Conservation (phyloP, 2,329 filamentous ascomycete genomes). For the Diaporthe vaccinii region DNA sequence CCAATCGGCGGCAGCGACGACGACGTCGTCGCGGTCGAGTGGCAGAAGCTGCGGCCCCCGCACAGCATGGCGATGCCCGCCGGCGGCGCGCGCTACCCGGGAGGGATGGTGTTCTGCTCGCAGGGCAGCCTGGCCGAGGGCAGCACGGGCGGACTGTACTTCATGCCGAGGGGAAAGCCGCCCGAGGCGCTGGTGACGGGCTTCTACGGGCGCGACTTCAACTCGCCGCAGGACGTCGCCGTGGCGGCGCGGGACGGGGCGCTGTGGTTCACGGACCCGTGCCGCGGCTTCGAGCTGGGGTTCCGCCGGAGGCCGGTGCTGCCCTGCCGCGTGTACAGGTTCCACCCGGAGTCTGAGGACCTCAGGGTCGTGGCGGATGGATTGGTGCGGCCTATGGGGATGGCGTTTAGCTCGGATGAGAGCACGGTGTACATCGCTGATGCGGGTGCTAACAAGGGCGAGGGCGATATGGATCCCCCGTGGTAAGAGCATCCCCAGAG, state of each 20-base stretch:
- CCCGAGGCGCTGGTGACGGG: conserved; percentile 55
- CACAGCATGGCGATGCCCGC: conserved; percentile 67
- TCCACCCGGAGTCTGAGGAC: conserved; percentile 55
- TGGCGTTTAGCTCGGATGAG: conserved; percentile 55
- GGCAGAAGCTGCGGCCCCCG: conserved; percentile 59
- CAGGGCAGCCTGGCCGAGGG: conserved; percentile 43
- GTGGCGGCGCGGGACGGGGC: conserved; percentile 52
- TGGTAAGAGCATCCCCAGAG: conserved; percentile 43
- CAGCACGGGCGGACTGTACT: conserved; percentile 53
- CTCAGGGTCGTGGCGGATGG: conserved; percentile 63
- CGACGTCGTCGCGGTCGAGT: conserved; percentile 51
- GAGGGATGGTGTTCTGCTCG: conserved; percentile 45
- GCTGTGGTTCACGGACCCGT: conserved; percentile 65
- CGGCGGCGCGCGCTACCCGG: conserved; percentile 72
- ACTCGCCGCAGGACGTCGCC: conserved; percentile 60
- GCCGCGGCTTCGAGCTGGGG: conserved; percentile 58
- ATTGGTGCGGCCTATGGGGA: conserved; percentile 58
- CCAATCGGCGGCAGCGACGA: conserved; percentile 45
- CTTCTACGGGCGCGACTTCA: conserved; percentile 61
- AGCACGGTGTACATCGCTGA: conserved; percentile 60
- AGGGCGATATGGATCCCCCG: conserved; percentile 47
- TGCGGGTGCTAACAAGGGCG: conserved; percentile 48
- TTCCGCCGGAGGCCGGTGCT: conserved; percentile 59
- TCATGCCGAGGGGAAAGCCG: conserved; percentile 51
- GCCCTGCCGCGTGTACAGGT: conserved; percentile 64